Conservation (phyloP, 2,329 filamentous ascomycete species). For the Monilinia laxa region DNA sequence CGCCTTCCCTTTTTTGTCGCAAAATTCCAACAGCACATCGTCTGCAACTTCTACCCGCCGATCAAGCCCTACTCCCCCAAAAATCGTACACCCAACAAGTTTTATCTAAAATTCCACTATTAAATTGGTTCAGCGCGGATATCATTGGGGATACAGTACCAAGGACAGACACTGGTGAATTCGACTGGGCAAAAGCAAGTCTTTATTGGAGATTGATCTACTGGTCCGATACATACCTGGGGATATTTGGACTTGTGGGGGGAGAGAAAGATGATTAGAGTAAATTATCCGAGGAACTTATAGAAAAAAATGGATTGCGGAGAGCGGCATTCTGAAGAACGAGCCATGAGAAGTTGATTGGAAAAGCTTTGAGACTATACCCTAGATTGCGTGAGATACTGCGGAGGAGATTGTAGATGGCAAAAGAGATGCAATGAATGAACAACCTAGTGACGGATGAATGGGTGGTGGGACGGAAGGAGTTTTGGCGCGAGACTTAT, state of each 20-base stretch:
- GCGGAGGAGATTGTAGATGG: neutral
- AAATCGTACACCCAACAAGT: constrained; percentile 64
- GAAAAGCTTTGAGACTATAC: constrained; percentile 24
- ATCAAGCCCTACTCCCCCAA: constrained; percentile 69
- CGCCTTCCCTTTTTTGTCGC: constrained; percentile 50
- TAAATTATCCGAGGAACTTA: neutral
- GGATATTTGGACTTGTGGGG: constrained; percentile 57
- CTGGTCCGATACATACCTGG: constrained; percentile 59
- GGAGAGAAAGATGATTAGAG: constrained; percentile 35
- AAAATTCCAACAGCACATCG: constrained; percentile 66
- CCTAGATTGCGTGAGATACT: constrained; percentile 13
- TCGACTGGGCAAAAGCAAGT: constrained; percentile 71
- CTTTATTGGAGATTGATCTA: constrained; percentile 68
- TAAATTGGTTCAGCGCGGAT: constrained; percentile 68
- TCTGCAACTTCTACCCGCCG: constrained; percentile 63
- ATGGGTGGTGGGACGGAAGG: neutral
- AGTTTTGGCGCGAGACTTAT: constrained; percentile 19
- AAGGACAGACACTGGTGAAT: constrained; percentile 68
- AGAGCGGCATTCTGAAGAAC: neutral
- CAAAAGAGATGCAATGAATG: constrained; percentile 17
- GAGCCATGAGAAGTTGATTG: neutral
- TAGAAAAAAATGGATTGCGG: neutral
- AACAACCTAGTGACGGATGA: neutral
- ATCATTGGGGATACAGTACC: constrained; percentile 78
- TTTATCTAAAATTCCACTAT: constrained; percentile 63